Evolutionary conservation across 2,329 filamentous ascomycete genomes (phyloP).

Genomic region (Sporothrix schenckii): DNA sequence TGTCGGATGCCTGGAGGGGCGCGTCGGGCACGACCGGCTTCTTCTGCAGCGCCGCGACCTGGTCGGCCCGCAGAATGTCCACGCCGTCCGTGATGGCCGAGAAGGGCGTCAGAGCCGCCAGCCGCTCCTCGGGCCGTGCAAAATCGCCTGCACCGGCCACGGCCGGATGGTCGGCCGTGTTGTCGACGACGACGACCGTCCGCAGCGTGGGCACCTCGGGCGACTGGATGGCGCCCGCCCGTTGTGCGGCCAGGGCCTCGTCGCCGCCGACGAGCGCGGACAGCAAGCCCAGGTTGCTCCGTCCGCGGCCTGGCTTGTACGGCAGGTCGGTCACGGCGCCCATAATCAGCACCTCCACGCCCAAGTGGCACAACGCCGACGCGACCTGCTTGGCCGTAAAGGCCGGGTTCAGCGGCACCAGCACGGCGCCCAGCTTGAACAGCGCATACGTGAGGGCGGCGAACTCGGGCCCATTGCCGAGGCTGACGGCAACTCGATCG

Average conservation of each 20-base stretch:
- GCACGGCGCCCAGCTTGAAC: slow-evolving; percentile 90
- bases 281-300: slow-evolving; percentile 57
- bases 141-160: slow-evolving; percentile 47
- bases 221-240: slow-evolving; percentile 43
- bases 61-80: slow-evolving; percentile 22
- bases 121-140: slow-evolving; percentile 27
- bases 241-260: slow-evolving; percentile 17
- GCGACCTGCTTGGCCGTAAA: slow-evolving; percentile 81
- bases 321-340: slow-evolving; percentile 86
- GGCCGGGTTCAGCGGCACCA: slow-evolving; percentile 90
- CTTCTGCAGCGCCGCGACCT: neutral
- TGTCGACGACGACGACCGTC: slow-evolving; percentile 77
- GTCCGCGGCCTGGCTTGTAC: slow-evolving; percentile 59
- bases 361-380: slow-evolving; percentile 76
- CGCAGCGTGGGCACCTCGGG: slow-evolving; percentile 68
- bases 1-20: slow-evolving; percentile 63
- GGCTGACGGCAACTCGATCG: slow-evolving; percentile 79
- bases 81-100: slow-evolving; percentile 42
- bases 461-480: slow-evolving; percentile 85
- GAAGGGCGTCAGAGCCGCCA: slow-evolving; percentile 53
- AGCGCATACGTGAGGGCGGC: slow-evolving; percentile 84
- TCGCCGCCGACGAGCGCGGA: slow-evolving; percentile 51
- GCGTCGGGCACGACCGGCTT: slow-evolving; percentile 43
- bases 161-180: slow-evolving; percentile 58
- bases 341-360: slow-evolving; percentile 73